Percentiles rank a stretch among this genome's conserved stretches.
phyloP scores from a whole-genome alignment of 371 early-diverging fungal species.

The Mucor racemosus region DNA sequence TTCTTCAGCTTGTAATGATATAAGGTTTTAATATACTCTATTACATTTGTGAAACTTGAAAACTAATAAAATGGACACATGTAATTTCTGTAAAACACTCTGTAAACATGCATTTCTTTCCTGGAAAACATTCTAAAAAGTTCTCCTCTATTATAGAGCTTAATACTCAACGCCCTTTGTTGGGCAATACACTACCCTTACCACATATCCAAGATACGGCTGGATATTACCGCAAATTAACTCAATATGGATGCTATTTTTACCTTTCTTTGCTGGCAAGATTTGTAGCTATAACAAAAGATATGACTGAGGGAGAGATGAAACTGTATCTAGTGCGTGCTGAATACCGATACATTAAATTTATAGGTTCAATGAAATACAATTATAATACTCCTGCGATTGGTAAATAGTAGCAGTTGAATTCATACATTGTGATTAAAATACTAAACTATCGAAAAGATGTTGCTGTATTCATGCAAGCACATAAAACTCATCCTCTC shows the following conservation, averaged over 20 bases:
- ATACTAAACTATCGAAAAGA: background rate
- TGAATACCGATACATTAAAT: background rate
- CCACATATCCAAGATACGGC: background rate
- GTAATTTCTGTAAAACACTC: no score
- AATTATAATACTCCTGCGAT: no score
- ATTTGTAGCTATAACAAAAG: background rate
- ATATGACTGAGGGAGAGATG: background rate
- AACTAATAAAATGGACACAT: background rate
- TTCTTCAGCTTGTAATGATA: no score
- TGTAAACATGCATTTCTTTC: no score
- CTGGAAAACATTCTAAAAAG: no score
- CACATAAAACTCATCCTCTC: background rate
- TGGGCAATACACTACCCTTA: background rate
- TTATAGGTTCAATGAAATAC: background rate
- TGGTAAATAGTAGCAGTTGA: no score
- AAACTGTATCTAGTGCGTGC: background rate
- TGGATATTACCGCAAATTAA: background rate
- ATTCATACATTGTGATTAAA: no score
- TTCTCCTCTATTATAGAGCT: background rate
- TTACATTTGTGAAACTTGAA: background rate
- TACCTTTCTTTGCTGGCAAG: background rate
- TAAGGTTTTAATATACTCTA: background rate
- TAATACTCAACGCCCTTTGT: background rate
- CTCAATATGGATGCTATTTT: background rate
- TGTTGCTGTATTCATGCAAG: background rate